Percentiles rank a stretch among this genome's conserved stretches.
phyloP scores from a whole-genome alignment of 495 filamentous ascomycete species.

The Penicillium macrosclerotiorum region DNA sequence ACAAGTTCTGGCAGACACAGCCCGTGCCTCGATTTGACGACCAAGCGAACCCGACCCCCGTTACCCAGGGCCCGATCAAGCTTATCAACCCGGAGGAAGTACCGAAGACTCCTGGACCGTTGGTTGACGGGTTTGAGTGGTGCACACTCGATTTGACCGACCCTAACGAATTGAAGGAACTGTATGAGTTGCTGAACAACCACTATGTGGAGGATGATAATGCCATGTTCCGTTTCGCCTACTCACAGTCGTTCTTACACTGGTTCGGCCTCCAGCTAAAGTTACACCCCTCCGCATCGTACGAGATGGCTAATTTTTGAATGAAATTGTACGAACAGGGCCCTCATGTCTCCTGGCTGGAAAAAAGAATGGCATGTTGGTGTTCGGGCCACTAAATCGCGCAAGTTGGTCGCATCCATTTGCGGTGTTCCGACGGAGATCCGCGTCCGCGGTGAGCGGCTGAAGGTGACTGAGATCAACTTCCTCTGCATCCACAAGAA shows the following conservation, averaged over 20 bases:
- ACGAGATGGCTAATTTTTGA: slow-evolving; percentile 2
- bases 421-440: slow-evolving; percentile 82
- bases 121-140: slow-evolving; percentile 87
- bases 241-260: slow-evolving; percentile 81
- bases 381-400: slow-evolving; percentile 72
- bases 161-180: slow-evolving; percentile 67
- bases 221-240: slow-evolving; percentile 96
- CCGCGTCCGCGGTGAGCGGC: slow-evolving; percentile 69
- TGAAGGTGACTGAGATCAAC: slow-evolving; percentile 89
- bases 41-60: slow-evolving; percentile 29
- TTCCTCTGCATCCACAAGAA: slow-evolving; percentile 99
- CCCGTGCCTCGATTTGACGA: slow-evolving; percentile 83
- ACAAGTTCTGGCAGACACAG: slow-evolving; percentile 98
- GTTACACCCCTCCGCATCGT: too few relatives aligned
- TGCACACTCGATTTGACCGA: slow-evolving; percentile 81
- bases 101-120: slow-evolving; percentile 61
- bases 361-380: slow-evolving; percentile 92
- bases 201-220: slow-evolving; percentile 97
- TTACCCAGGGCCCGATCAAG: slow-evolving; percentile 62
- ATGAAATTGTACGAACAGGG: slow-evolving; percentile 60
- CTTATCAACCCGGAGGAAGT: slow-evolving; percentile 73
- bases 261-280: slow-evolving; percentile 67
- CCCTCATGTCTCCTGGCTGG: slow-evolving; percentile 94
- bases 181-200: slow-evolving; percentile 82
- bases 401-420: slow-evolving; percentile 90